These are phyloP conservation scores for Nowakowskiella sp. DNA, from an alignment of 192 early-diverging fungal species.

Conservation along the genomic window DNA sequence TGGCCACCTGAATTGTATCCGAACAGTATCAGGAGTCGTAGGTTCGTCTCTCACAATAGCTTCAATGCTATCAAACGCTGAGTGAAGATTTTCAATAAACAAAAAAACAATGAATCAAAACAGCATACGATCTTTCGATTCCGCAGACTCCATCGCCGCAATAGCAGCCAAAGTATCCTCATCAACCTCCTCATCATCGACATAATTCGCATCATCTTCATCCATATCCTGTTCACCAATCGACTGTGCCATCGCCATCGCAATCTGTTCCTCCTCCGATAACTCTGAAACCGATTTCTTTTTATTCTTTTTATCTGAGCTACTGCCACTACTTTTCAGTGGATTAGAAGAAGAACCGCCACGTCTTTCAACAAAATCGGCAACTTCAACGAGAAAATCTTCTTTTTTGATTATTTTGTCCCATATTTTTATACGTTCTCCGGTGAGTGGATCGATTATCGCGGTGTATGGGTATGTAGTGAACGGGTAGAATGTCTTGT, in stretches of 20 bases:
- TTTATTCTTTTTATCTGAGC: slow-evolving; percentile 21
- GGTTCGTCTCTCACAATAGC: slow-evolving; percentile 9
- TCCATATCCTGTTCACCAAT: slow-evolving; percentile 24
- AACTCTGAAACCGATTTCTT: slow-evolving; percentile 42
- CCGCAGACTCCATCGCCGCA: not conserved
- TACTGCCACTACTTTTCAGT: not conserved
- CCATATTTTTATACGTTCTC: slow-evolving; percentile 74
- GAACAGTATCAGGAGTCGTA: slow-evolving; percentile 50
- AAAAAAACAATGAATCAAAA: too few species aligned
- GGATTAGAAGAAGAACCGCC: slow-evolving; percentile 2
- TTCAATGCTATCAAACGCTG: slow-evolving; percentile 21
- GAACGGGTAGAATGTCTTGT: slow-evolving; percentile 66
- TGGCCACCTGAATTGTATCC: slow-evolving; percentile 76
- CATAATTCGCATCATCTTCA: slow-evolving; percentile 15
- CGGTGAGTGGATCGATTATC: slow-evolving; percentile 82
- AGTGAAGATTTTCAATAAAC: too few species aligned
- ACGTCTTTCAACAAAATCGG: slow-evolving; percentile 3
- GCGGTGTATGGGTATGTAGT: slow-evolving; percentile 72
- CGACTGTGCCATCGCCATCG: slow-evolving; percentile 74
- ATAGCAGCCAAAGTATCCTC: slow-evolving; percentile 14
- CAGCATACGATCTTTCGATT: too few species aligned
- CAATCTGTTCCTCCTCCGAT: slow-evolving; percentile 85
- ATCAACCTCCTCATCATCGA: slow-evolving; percentile 16
- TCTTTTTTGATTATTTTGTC: slow-evolving; percentile 40
- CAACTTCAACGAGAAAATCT: slow-evolving; percentile 69